These are phyloP conservation scores for Diatrype stigma DNA, from an alignment of 2,329 filamentous ascomycete genomes.

Conservation along the genomic window DNA sequence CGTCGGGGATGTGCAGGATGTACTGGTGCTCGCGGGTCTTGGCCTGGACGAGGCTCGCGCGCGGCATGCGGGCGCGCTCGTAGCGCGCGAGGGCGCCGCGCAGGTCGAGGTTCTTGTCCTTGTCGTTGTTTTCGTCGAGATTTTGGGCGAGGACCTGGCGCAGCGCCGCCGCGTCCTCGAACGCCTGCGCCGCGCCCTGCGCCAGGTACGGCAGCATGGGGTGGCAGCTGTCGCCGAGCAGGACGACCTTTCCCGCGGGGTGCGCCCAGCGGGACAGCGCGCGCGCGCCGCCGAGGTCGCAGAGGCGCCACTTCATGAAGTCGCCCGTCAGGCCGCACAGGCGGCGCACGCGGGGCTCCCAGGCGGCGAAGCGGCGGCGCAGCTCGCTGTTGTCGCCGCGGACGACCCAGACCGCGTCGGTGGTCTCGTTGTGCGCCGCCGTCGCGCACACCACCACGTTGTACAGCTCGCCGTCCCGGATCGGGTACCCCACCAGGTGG, in stretches of 20 bases:
- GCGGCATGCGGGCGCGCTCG: conserved; percentile 6
- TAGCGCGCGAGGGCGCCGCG: conserved; percentile 4
- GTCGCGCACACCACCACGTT: conserved; percentile 30
- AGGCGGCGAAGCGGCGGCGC: conserved; percentile 28
- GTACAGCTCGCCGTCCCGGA: conserved; percentile 28
- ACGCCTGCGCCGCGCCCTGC: conserved; percentile 40
- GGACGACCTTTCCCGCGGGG: conserved; percentile 32
- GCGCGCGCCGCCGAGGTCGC: conserved; percentile 32
- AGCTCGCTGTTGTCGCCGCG: conserved; percentile 31
- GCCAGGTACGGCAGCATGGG: conserved; percentile 47
- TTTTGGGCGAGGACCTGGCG: conserved; percentile 17
- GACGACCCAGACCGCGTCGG: conserved; percentile 5
- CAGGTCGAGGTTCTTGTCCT: conserved; percentile 1
- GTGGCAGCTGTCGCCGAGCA: conserved; percentile 42
- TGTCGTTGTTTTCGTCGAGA: background rate
- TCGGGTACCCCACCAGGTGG: conserved; percentile 30
- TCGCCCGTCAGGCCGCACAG: conserved; percentile 30
- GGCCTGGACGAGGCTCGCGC: conserved; percentile 6
- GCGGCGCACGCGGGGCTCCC: conserved; percentile 33
- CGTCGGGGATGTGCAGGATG: conserved; percentile 20
- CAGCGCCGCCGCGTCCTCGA: conserved; percentile 37
- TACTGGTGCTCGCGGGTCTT: conserved; percentile 14
- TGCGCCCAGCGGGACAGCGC: conserved; percentile 37
- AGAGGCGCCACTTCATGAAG: conserved; percentile 44
- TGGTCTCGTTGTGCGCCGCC: background rate